phyloP scores from a whole-genome alignment of 176 grass and related monocot genomes.

The Ensete glaucum region DNA sequence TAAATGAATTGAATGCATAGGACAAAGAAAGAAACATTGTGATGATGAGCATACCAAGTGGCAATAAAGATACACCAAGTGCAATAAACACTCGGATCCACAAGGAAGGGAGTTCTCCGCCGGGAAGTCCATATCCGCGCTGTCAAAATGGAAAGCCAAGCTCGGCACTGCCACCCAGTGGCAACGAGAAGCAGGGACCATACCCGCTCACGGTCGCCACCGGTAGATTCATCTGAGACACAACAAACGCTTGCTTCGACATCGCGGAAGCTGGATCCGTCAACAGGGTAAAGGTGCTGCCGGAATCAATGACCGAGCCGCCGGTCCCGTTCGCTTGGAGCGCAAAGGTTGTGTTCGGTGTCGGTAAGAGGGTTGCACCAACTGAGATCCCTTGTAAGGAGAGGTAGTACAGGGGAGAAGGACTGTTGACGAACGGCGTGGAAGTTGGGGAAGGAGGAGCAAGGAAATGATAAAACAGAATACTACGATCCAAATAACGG shows the following conservation, averaged over 20 bases:
- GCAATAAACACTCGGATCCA: slow-evolving; percentile 1
- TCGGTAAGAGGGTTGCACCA: neutral
- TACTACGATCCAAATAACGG: no score
- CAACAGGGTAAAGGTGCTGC: slow-evolving; percentile 40
- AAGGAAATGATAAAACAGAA: no score
- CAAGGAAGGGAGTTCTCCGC: slow-evolving; percentile 36
- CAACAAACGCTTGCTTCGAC: slow-evolving; percentile 18
- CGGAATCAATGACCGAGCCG: slow-evolving; percentile 26
- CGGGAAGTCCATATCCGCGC: slow-evolving; percentile 42
- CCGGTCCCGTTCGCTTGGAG: neutral
- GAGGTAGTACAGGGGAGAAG: slow-evolving; percentile 3
- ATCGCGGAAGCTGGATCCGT: slow-evolving; percentile 25
- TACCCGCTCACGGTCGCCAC: slow-evolving; percentile 39
- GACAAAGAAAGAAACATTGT: no score
- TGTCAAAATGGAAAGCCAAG: slow-evolving; percentile 46
- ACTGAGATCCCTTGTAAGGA: slow-evolving; percentile 5
- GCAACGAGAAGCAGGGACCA: slow-evolving; percentile 40
- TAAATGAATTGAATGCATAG: no score
- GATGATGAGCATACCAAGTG: no score
- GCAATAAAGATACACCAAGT: no score
- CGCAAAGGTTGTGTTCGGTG: neutral
- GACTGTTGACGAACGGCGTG: neutral
- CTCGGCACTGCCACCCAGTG: slow-evolving; percentile 26
- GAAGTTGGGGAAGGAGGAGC: no score
- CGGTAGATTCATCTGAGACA: slow-evolving; percentile 30